Base-by-base conservation (phyloP, 2,329 filamentous ascomycete genomes). In the Colletotrichum sansevieriae region DNA sequence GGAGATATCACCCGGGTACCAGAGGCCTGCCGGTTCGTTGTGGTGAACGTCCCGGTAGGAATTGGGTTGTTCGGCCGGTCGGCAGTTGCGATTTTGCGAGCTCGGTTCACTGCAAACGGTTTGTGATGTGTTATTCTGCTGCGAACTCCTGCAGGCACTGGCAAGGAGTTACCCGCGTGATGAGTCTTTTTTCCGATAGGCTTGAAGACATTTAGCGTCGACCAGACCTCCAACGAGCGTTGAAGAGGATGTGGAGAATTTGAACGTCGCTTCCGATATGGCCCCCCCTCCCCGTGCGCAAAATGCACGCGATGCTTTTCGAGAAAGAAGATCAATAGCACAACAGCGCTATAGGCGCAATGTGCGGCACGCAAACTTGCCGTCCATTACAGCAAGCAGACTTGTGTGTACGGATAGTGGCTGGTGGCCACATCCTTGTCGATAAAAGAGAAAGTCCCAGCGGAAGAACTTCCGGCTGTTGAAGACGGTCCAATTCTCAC, bases 101-200 rank as follows among this genome's bases (percentile, higher is more conserved):
- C 22, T 55, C 25, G 46, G 20, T 49, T 43, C 20, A 58, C 15
- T 54, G 46, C n/a, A 37, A 11, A 18, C 44, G 62, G 29, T 18
- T 33, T 39, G 44, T 51, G 43, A 60, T 22, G 44, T 51, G 39
- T n/a, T 47, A 37, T 47, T 33, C 51, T 59, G 61, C 61, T 66
- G 66, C 62, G 62, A 69, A 69, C 63, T 59, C 63, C 62, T 69
- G 66, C 63, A 51, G 47, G 63, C 55, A 13, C 37, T 49, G n/a
- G 51, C 46, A 39, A 57, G 61, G 46, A 55, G 55, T 39, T 12
- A 39, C 44, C 51, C 39, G 55, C 55, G 18, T 35, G 12, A n/a
- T 11, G 9, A 22, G 15, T 59, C 41, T 52, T 47, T 69, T 69
- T 55, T 59, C 65, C 63, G 62, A 66, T 69, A 69, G 66, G 66